These are phyloP conservation scores for Sarocladium oryzae DNA, from an alignment of 2,329 filamentous ascomycete species.

Conservation along the genomic window DNA sequence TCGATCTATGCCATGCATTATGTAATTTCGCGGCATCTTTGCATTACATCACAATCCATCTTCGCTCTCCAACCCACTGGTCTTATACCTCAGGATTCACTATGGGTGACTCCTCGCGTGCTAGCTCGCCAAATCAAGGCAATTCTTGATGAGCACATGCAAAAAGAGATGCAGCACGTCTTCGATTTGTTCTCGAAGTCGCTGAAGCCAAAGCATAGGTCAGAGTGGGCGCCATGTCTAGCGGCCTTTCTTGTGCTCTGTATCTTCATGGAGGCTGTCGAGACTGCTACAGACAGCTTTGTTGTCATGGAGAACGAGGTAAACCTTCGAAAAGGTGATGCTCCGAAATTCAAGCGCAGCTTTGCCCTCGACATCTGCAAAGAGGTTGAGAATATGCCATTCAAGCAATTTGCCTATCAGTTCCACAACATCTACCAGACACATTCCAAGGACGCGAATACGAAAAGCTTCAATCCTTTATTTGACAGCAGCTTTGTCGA, in stretches of 20 bases:
- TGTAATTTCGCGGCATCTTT: conserved; percentile 48
- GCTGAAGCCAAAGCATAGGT: conserved; percentile 46
- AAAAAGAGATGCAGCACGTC: conserved; percentile 42
- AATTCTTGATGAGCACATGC: conserved; percentile 48
- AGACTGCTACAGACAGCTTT: conserved; percentile 46
- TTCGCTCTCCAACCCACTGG: conserved; percentile 33
- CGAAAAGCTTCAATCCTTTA: conserved; percentile 50
- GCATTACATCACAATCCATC: conserved; percentile 39
- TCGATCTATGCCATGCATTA: conserved; percentile 52
- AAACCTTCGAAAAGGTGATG: conserved; percentile 23
- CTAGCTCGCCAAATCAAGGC: conserved; percentile 52
- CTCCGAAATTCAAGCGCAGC: conserved; percentile 31
- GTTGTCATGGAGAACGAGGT: conserved; percentile 46
- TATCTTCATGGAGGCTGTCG: conserved; percentile 52
- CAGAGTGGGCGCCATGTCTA: conserved; percentile 50
- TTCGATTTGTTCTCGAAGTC: conserved; percentile 47
- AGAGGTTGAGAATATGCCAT: conserved; percentile 52
- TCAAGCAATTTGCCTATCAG: conserved; percentile 53
- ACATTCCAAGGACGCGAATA: conserved; percentile 40
- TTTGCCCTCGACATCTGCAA: conserved; percentile 40
- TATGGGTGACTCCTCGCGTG: conserved; percentile 44
- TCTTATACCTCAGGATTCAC: conserved; percentile 36
- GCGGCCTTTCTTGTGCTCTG: conserved; percentile 51
- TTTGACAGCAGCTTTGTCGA: conserved; percentile 35
- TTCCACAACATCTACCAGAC: conserved; percentile 56